Percentiles rank a stretch among this genome's conserved stretches.
Conservation (phyloP, 2,329 filamentous ascomycete species). For the Rosellinia necatrix region DNA sequence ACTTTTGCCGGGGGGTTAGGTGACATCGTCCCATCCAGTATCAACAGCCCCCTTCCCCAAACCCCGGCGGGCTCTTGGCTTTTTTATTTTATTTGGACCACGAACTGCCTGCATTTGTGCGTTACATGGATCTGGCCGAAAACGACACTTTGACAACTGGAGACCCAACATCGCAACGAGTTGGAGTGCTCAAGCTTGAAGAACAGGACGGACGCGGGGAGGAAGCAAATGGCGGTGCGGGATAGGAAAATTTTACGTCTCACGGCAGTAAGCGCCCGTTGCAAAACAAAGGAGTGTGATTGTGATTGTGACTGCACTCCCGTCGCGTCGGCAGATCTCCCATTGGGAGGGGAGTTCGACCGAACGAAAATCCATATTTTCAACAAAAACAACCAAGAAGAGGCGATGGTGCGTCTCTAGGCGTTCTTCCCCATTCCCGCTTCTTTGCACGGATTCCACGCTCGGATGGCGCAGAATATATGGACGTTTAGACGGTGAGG, state of each 20-base stretch:
- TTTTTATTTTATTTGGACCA: slow-evolving; percentile 12
- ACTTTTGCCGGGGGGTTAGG: slow-evolving; percentile 18
- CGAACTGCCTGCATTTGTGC: not conserved
- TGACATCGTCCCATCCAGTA: slow-evolving; percentile 22
- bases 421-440: slow-evolving; percentile 19
- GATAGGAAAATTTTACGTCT: not conserved
- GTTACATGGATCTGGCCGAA: slow-evolving; percentile 16
- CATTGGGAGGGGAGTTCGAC: slow-evolving; percentile 11
- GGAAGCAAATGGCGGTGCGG: not conserved
- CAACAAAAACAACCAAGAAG: not conserved
- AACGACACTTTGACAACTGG: too few species aligned
- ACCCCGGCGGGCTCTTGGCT: slow-evolving; percentile 8
- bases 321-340: slow-evolving; percentile 26
- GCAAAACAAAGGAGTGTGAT: slow-evolving; percentile 15
- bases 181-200: not conserved
- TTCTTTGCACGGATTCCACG: slow-evolving; percentile 23
- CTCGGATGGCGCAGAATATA: slow-evolving; percentile 20
- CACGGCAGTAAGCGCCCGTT: slow-evolving; percentile 14
- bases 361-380: not conserved
- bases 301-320: slow-evolving; percentile 24
- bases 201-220: not conserved
- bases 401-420: slow-evolving; percentile 7
- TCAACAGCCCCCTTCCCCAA: slow-evolving; percentile 1
- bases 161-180: too few species aligned
- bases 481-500: slow-evolving; percentile 29